These are phyloP conservation scores for Isoetes engelmannii DNA, from an alignment of 83 land plant species.

Conservation along the genomic window DNA sequence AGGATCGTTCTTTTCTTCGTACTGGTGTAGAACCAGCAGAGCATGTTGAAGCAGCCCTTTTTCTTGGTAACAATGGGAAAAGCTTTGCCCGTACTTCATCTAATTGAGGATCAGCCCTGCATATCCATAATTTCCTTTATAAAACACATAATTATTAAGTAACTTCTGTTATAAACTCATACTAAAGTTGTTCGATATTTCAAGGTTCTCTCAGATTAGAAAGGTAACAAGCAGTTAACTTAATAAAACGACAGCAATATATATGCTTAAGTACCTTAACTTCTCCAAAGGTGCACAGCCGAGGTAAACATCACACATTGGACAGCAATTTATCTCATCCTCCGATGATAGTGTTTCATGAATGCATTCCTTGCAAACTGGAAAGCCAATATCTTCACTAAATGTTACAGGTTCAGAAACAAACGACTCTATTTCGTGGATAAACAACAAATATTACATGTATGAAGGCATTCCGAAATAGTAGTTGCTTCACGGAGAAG, in stretches of 20 bases:
- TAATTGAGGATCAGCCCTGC: constrained; percentile 7
- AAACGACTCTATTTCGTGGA: background rate
- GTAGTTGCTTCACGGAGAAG: constrained; percentile 63
- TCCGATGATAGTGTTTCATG: background rate
- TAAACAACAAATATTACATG: constrained; percentile 43
- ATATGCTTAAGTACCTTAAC: background rate
- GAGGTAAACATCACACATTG: constrained; percentile 7
- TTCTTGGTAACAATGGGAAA: background rate
- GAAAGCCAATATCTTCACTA: background rate
- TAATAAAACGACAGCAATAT: too few species aligned
- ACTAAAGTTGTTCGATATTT: too few species aligned
- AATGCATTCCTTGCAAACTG: constrained; percentile 8
- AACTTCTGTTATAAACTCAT: too few species aligned
- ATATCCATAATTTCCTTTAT: background rate
- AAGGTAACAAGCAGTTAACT: too few species aligned
- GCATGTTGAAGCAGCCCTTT: background rate
- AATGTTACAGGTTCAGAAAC: background rate
- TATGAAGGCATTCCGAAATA: constrained; percentile 68
- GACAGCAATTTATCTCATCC: constrained; percentile 1
- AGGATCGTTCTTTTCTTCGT: constrained; percentile 4
- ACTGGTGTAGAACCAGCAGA: background rate
- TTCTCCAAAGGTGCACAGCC: constrained; percentile 9
- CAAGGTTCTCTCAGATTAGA: too few species aligned
- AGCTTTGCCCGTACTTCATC: constrained; percentile 2
- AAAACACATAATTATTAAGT: too few species aligned